These are phyloP conservation scores for Acanthamoeba royreba DNA, from an alignment of 208 protist genomes.

Conservation along the genomic window DNA sequence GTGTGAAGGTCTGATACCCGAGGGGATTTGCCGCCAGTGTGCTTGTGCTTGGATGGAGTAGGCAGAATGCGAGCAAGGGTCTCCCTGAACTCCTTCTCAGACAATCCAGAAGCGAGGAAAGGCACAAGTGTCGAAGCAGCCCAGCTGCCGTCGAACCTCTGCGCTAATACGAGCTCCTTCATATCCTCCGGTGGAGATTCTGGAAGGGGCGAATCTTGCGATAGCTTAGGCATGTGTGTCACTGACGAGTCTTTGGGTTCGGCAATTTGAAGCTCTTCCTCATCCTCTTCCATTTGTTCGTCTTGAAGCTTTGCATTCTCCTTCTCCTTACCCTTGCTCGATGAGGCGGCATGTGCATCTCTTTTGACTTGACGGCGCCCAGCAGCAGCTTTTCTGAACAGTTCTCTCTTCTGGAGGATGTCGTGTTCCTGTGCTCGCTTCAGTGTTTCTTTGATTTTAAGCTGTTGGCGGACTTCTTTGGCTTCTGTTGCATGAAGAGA, in stretches of 20 bases:
- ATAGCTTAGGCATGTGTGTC: no score
- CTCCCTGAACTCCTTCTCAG: not conserved
- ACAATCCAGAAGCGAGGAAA: not conserved
- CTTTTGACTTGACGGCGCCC: no score
- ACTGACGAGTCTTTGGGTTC: no score
- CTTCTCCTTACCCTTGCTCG: no score
- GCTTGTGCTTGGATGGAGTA: not conserved
- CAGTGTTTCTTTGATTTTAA: not conserved
- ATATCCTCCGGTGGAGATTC: not conserved
- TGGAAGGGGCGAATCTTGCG: no score
- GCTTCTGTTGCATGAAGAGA: no score
- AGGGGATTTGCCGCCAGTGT: not conserved
- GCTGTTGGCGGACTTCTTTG: no score
- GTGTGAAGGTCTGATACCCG: not conserved
- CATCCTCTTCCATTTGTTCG: no score
- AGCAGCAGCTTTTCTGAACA: no score
- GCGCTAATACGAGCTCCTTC: not conserved
- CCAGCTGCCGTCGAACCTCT: not conserved
- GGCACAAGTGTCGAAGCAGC: not conserved
- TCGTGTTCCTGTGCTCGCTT: not conserved
- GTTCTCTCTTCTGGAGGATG: not conserved
- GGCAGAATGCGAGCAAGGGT: not conserved
- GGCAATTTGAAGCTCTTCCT: no score
- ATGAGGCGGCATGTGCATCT: no score
- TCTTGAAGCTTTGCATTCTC: no score